A percentile compares a stretch with the other conserved stretches of the same genome.
Evolutionary conservation across 2,329 filamentous ascomycete species (phyloP).

Genomic region (Fusarium continuum): DNA sequence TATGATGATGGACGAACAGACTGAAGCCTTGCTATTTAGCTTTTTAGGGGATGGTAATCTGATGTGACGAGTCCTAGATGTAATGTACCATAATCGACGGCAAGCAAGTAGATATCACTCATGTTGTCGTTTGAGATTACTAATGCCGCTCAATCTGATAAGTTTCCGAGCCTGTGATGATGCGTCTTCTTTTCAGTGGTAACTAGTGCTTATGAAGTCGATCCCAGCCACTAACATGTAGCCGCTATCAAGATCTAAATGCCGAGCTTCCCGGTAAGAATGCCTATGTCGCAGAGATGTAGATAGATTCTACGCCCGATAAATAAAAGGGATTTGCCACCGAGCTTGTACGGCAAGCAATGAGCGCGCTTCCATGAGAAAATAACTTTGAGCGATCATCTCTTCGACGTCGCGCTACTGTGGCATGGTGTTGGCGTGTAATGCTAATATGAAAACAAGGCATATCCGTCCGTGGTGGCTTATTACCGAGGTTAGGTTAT

Average conservation of each 20-base stretch:
- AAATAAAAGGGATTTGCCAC: no score
- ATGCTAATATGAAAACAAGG: conserved; percentile 12
- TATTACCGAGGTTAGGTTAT: conserved; percentile 6
- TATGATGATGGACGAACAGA: conserved; percentile 4
- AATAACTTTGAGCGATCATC: no score
- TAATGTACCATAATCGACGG: neutral
- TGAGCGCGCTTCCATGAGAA: no score
- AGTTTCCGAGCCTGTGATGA: no score
- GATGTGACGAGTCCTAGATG: neutral
- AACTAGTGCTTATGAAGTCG: no score
- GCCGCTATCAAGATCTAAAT: no score
- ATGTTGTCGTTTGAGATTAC: no score
- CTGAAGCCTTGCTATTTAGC: neutral
- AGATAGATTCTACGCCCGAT: neutral
- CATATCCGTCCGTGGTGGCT: neutral
- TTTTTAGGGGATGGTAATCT: neutral
- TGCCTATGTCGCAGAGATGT: neutral
- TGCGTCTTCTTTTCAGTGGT: no score
- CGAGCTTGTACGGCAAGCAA: neutral
- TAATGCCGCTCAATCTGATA: no score
- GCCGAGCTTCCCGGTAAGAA: no score
- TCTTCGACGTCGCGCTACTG: no score
- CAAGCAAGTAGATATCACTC: rapidly evolving
- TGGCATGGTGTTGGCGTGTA: neutral
- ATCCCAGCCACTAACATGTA: no score